Evolutionary conservation across 2,329 filamentous ascomycete genomes (phyloP), one percentile per base, ranked within the genome.

Genomic region (Ilyonectria sp.): DNA sequence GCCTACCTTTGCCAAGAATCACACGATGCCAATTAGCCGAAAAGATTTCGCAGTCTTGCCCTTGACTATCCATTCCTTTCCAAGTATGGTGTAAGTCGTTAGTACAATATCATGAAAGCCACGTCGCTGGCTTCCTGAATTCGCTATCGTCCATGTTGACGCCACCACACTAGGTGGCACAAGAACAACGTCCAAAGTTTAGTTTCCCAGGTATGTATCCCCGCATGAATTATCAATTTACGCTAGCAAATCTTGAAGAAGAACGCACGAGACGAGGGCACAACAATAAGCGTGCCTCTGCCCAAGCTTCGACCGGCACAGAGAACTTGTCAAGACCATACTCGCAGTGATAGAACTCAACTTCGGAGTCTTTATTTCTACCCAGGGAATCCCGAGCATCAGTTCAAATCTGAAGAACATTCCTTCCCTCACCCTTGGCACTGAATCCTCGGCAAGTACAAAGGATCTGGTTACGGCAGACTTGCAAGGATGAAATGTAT

Each of bases 191-290:
- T 59, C 23, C 29, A 35, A 15, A 59, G 40, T 17, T 59, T 43
- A 5, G 49, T n/a, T 40, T 59, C 43, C 56, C 56, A 59, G 13
- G 50, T 59, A 37, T 59, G 23, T 29, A 59, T 19, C 56, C 50
- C 43, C 49, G 35, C 11, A 35, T 35, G 23, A 59, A 31, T 59
- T 35, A 49, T 29, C n/a, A 9, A 17, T 29, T 29, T 31, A 10
- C 5, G 2, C 11, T 2, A 17, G 19, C 3, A 15, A 29, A 19
- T 35, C 49, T 17, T 21, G 29, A 33, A 35, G 15, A 6, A 37
- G 26, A 21, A 37, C 56, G 35, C 21, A 49, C 56, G 23, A 37
- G 56, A 59, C 15, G 56, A 17, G 6, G 56, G 56, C 26, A 59
- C 17, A 23, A 59, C 31, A 15, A 59, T 13, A 15, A 59, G 56